phyloP scores from a whole-genome alignment of 2,329 filamentous ascomycete species.

The Aspergillus quadricinctus region DNA sequence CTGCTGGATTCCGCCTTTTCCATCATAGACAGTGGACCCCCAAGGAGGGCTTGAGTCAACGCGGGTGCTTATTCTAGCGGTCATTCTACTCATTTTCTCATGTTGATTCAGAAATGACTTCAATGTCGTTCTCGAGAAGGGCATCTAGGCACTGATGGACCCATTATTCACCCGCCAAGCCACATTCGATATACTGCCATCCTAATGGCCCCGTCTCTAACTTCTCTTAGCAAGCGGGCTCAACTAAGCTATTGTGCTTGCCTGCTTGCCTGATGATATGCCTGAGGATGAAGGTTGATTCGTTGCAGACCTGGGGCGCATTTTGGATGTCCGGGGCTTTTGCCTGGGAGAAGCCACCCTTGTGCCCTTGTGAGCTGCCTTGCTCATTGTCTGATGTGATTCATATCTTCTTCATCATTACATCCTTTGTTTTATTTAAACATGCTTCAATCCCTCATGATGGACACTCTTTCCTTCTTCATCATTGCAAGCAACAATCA shows the following conservation, averaged over 20 bases:
- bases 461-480: neutral
- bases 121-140: neutral
- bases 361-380: neutral
- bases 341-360: neutral
- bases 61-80: neutral
- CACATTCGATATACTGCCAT: neutral
- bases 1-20: slow-evolving; percentile 1
- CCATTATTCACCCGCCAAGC: neutral
- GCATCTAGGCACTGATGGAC: neutral
- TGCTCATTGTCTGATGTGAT: neutral
- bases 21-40: neutral
- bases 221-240: neutral
- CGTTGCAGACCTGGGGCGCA: neutral
- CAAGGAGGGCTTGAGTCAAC: neutral
- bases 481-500: neutral
- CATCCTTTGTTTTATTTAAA: neutral
- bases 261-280: neutral
- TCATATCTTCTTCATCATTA: neutral
- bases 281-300: neutral
- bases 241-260: neutral
- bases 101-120: neutral
- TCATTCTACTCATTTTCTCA: neutral
- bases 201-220: neutral
- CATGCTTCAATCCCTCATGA: neutral
- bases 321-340: neutral